These are phyloP conservation scores for Prunus mongolica DNA, from an alignment of 306 rosid genomes.

Conservation along the genomic window DNA sequence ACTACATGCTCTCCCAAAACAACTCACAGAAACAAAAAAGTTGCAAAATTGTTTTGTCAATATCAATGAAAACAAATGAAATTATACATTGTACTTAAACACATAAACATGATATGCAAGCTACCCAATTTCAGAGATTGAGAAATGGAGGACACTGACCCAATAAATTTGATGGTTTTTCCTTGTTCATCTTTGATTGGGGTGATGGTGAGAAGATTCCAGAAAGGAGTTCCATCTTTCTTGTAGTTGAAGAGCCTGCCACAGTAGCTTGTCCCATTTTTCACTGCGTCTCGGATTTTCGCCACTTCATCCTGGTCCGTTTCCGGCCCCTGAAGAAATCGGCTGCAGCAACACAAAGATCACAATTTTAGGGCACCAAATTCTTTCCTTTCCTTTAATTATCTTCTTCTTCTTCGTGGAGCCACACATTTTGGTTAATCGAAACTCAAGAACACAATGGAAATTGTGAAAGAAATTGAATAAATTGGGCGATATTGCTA, in stretches of 20 bases:
- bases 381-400: not conserved
- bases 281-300: constrained; percentile 71
- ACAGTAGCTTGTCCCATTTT: constrained; percentile 66
- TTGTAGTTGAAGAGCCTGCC: constrained; percentile 91
- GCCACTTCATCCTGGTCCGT: constrained; percentile 77
- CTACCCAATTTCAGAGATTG: not conserved
- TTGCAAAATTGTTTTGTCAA: not conserved
- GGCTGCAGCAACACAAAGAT: constrained; percentile 51
- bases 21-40: not conserved
- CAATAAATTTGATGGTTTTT: constrained; percentile 72
- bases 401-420: not conserved
- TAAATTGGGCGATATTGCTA: not conserved
- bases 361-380: constrained; percentile 1
- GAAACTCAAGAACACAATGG: not conserved
- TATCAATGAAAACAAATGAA: not conserved
- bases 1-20: not conserved
- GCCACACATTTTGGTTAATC: not conserved
- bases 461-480: not conserved
- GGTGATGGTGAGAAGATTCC: constrained; percentile 93
- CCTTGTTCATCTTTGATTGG: constrained; percentile 79
- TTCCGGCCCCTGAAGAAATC: constrained; percentile 93
- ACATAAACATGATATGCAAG: too few species aligned
- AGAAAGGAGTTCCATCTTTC: constrained; percentile 85
- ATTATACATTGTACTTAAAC: too few species aligned
- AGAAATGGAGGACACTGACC: constrained; percentile 40